Evolutionary conservation across 495 filamentous ascomycete genomes (phyloP).

Genomic region (Tirmania nivea): DNA sequence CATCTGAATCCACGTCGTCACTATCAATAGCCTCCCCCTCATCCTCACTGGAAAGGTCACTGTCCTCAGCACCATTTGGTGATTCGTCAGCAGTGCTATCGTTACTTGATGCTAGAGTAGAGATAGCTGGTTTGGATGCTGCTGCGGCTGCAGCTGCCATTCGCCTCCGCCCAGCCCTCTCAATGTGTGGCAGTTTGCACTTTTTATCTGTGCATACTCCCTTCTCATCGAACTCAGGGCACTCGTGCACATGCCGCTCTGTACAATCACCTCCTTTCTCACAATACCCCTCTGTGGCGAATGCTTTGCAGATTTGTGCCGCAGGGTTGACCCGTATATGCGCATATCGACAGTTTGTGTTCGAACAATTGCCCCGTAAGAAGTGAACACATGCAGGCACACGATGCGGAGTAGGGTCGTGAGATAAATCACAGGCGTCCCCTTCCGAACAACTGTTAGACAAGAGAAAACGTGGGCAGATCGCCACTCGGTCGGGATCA

Average conservation of each 20-base stretch:
- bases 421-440: conserved; percentile 76
- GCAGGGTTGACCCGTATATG: conserved; percentile 64
- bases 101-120: conserved; percentile 4
- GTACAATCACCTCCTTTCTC: conserved; percentile 56
- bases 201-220: conserved; percentile 62
- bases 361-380: conserved; percentile 74
- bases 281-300: conserved; percentile 79
- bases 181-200: conserved; percentile 70
- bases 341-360: conserved; percentile 68
- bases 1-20: conserved; percentile 79
- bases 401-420: conserved; percentile 67
- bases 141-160: conserved; percentile 31
- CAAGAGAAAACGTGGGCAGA: conserved; percentile 69
- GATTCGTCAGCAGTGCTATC: conserved; percentile 5
- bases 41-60: conserved; percentile 68
- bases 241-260: conserved; percentile 73
- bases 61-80: conserved; percentile 34
- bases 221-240: conserved; percentile 83
- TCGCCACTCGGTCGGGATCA: conserved; percentile 70
- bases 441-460: conserved; percentile 61
- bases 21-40: conserved; percentile 57
- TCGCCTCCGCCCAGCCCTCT: conserved; percentile 55
- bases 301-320: conserved; percentile 63
- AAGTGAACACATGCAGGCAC: conserved; percentile 80
- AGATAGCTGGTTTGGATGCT: conserved; percentile 6